Percentiles rank a stretch among this genome's conserved stretches.
Conservation (phyloP, 2,329 filamentous ascomycete genomes). For the Berkeleyomyces basicola region DNA sequence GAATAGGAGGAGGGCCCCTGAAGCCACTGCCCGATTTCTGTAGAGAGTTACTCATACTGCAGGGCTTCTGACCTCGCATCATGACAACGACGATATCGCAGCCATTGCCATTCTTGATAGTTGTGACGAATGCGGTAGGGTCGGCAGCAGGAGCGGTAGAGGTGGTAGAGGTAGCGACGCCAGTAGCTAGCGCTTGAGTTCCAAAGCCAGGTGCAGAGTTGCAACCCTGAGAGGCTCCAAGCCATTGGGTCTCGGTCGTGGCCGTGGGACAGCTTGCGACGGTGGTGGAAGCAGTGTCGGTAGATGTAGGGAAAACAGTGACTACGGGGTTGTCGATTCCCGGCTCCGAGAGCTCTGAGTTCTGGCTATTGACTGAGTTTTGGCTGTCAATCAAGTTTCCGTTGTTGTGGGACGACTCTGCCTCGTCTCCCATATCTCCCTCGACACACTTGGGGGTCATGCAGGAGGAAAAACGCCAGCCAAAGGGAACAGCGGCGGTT, state of each 20-base stretch:
- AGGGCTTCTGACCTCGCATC: not conserved
- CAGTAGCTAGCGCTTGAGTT: too few relatives aligned
- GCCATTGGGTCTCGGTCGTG: too few relatives aligned
- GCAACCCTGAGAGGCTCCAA: too few relatives aligned
- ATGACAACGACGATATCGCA: not conserved
- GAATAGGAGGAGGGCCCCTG: not conserved
- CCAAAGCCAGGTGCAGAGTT: too few relatives aligned
- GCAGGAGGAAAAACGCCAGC: not conserved
- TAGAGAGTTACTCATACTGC: not conserved
- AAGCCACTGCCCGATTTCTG: not conserved
- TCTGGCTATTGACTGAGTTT: too few relatives aligned
- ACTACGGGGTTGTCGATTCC: too few relatives aligned
- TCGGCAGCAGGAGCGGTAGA: not conserved
- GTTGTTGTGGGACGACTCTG: not conserved
- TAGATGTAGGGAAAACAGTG: too few relatives aligned
- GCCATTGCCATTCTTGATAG: not conserved
- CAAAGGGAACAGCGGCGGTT: not conserved
- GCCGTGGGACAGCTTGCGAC: not conserved
- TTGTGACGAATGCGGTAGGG: not conserved
- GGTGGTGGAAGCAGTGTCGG: not conserved
- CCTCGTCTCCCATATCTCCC: not conserved
- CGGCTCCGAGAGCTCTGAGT: too few relatives aligned
- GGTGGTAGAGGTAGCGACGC: not conserved
- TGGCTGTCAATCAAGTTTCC: not conserved
- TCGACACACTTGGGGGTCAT: not conserved